These are phyloP conservation scores for Ottelia alismoides DNA, from an alignment of 106 monocot species.

Conservation along the genomic window DNA sequence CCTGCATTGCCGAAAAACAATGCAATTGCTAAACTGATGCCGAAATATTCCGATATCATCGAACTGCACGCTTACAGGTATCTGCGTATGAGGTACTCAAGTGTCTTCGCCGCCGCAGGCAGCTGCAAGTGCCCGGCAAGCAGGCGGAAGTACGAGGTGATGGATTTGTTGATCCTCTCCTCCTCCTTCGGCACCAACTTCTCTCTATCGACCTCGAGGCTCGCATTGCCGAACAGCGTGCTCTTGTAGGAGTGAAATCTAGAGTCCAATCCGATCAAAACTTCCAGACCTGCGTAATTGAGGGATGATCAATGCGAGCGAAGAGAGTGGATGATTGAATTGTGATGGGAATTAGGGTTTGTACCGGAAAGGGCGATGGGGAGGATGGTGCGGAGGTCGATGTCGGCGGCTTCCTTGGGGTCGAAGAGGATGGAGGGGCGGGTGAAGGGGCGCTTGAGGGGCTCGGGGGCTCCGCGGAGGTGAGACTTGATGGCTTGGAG, in stretches of 20 bases:
- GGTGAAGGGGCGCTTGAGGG: conserved; percentile 23
- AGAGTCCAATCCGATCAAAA: conserved; percentile 22
- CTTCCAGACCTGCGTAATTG: conserved; percentile 56
- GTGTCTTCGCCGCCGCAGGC: conserved; percentile 35
- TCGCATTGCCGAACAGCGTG: conserved; percentile 51
- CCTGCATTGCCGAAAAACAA: too few relatives aligned
- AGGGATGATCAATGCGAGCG: background rate
- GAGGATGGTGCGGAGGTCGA: conserved; percentile 50
- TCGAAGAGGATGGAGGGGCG: conserved; percentile 56
- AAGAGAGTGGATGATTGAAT: too few relatives aligned
- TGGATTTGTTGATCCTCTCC: conserved; percentile 40
- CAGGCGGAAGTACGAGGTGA: conserved; percentile 39
- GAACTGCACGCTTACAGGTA: too few relatives aligned
- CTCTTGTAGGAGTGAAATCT: conserved; percentile 30
- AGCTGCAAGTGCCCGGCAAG: too few relatives aligned
- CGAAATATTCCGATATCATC: too few relatives aligned
- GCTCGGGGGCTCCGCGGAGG: too few relatives aligned
- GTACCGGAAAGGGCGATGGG: conserved; percentile 54
- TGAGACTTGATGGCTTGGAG: too few relatives aligned
- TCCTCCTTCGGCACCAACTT: conserved; percentile 47
- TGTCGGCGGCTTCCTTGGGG: conserved; percentile 67
- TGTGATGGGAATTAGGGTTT: background rate
- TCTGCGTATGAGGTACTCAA: conserved; percentile 70
- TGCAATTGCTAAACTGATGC: too few relatives aligned
- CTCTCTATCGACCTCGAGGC: too few relatives aligned